phyloP scores from a whole-genome alignment of 148 eudicot genomes.

The Silene latifolia region DNA sequence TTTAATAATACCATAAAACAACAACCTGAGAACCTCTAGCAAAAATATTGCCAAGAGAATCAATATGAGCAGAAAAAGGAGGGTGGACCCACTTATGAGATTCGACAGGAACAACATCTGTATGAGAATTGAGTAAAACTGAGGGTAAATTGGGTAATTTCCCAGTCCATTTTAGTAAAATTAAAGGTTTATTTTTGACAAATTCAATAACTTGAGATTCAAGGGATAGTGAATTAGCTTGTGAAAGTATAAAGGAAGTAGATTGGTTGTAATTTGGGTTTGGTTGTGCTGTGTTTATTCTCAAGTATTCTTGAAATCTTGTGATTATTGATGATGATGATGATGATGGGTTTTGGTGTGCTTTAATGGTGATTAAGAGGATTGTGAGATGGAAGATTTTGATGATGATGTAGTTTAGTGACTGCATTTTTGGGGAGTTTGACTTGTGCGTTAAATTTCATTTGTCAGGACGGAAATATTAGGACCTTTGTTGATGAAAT shows the following conservation, averaged over 20 bases:
- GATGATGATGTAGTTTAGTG: background rate
- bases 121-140: slow-evolving; percentile 76
- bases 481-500: no score
- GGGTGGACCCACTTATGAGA: slow-evolving; percentile 54
- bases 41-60: slow-evolving; percentile 47
- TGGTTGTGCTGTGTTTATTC: slow-evolving; percentile 89
- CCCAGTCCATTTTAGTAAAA: slow-evolving; percentile 83
- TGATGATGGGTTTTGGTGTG: slow-evolving; percentile 3
- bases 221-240: slow-evolving; percentile 61
- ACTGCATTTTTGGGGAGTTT: background rate
- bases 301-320: slow-evolving; percentile 77
- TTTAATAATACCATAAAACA: background rate
- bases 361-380: slow-evolving; percentile 5
- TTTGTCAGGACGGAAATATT: no score
- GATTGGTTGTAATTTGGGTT: slow-evolving; percentile 66
- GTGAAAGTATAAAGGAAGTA: slow-evolving; percentile 56
- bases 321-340: slow-evolving; percentile 37
- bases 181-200: slow-evolving; percentile 58
- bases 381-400: slow-evolving; percentile 7
- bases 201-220: slow-evolving; percentile 59
- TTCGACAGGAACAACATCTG: slow-evolving; percentile 88
- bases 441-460: background rate
- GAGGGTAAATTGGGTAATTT: slow-evolving; percentile 45
- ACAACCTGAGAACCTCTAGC: slow-evolving; percentile 76
- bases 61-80: slow-evolving; percentile 61